Percentiles rank a stretch among this genome's conserved stretches.
phyloP scores from a whole-genome alignment of 2,329 filamentous ascomycete species.

The Aspergillus spinulosporus region DNA sequence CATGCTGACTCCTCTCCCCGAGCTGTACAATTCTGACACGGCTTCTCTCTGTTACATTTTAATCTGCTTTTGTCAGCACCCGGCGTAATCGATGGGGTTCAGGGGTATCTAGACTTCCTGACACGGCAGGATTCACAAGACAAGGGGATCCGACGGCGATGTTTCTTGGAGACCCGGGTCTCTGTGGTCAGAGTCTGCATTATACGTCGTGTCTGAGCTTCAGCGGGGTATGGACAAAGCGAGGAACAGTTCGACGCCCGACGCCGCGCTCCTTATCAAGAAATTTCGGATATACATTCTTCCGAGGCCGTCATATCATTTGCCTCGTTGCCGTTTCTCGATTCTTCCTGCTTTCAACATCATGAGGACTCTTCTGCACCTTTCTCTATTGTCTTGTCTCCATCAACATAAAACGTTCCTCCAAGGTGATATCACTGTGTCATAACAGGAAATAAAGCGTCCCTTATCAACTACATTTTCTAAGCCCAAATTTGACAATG shows the following conservation, averaged over 20 bases:
- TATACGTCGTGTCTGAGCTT: not conserved
- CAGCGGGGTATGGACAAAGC: not conserved
- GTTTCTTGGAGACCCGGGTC: not conserved
- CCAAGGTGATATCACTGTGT: no score
- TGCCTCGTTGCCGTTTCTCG: no score
- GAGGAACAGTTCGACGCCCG: not conserved
- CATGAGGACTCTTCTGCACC: no score
- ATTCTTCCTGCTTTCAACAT: no score
- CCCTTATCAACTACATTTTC: no score
- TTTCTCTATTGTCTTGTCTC: no score
- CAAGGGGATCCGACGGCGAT: constrained; percentile 10
- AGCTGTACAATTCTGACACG: constrained; percentile 12
- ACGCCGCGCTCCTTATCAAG: not conserved
- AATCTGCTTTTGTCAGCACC: constrained; percentile 8
- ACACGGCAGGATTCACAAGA: constrained; percentile 16
- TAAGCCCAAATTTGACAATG: no score
- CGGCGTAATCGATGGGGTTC: not conserved
- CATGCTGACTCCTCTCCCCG: constrained; percentile 4
- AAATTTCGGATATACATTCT: no score
- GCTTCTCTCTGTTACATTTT: constrained; percentile 14
- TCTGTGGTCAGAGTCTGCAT: not conserved
- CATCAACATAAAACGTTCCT: no score
- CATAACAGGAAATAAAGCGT: no score
- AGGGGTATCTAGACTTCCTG: constrained; percentile 7
- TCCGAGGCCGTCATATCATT: no score